Evolutionary conservation across 2,329 filamentous ascomycete genomes (phyloP).

Genomic region (Allantophomopsis cytisporea): DNA sequence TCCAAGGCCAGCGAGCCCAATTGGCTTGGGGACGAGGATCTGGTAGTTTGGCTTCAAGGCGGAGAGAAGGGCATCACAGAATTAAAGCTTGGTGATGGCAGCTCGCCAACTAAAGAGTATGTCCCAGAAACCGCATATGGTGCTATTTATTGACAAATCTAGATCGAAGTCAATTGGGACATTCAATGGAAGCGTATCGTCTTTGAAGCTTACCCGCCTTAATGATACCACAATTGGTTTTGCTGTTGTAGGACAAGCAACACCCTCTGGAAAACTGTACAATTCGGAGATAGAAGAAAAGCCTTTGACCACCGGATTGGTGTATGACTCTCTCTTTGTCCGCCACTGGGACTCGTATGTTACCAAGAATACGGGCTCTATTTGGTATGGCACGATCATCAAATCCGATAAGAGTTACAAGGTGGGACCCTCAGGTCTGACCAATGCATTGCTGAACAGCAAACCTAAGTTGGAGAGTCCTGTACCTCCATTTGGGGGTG

Average conservation of each 20-base stretch:
- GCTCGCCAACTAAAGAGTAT: constrained; percentile 10
- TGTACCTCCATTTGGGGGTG: constrained; percentile 65
- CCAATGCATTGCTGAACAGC: constrained; percentile 50
- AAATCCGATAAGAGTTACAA: constrained; percentile 16
- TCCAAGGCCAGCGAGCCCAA: constrained; percentile 53
- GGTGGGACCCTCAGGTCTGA: constrained; percentile 29
- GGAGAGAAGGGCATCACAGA: constrained; percentile 35
- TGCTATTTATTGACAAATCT: background rate
- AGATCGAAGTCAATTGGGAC: constrained; percentile 30
- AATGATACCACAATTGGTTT: constrained; percentile 36
- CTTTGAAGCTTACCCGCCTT: constrained; percentile 41
- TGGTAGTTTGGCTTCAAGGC: constrained; percentile 23
- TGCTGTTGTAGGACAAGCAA: constrained; percentile 49
- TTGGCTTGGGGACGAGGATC: constrained; percentile 42
- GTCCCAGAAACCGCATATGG: background rate
- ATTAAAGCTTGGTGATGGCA: constrained; percentile 13
- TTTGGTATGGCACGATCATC: constrained; percentile 57
- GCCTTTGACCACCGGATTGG: constrained; percentile 47
- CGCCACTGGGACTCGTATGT: constrained; percentile 76
- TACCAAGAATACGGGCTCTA: constrained; percentile 51
- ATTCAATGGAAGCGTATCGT: constrained; percentile 40
- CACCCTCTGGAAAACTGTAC: constrained; percentile 54
- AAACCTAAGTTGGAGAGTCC: constrained; percentile 43
- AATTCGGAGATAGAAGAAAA: constrained; percentile 48
- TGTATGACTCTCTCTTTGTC: constrained; percentile 65